Percentiles rank a stretch among this genome's conserved stretches.
Evolutionary conservation across 257 asterid species (phyloP).

Genomic region (Nicotiana noctiflora): DNA sequence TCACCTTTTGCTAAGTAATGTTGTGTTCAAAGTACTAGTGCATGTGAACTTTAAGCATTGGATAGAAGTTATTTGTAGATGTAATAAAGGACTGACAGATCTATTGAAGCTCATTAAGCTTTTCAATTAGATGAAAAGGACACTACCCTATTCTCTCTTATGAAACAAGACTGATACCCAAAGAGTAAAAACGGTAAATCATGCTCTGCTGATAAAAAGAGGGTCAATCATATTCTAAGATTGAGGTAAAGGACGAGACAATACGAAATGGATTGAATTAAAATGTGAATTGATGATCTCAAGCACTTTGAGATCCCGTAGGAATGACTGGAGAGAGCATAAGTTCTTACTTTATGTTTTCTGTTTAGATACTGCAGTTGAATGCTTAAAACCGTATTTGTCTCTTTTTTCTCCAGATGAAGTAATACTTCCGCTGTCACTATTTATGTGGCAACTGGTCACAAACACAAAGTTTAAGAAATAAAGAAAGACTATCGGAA

Average conservation of each 20-base stretch:
- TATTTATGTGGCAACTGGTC: too few relatives aligned
- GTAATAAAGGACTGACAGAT: neutral
- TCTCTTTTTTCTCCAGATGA: neutral
- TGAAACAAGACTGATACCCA: neutral
- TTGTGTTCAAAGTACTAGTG: neutral
- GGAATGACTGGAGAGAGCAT: neutral
- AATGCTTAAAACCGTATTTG: neutral
- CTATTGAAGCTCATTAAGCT: neutral
- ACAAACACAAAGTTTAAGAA: too few relatives aligned
- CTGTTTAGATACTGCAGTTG: neutral
- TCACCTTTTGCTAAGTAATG: neutral
- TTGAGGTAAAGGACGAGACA: neutral
- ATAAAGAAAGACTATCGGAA: too few relatives aligned
- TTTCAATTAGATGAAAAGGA: neutral
- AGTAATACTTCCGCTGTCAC: neutral
- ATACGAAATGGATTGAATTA: neutral
- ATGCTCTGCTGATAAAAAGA: too few relatives aligned
- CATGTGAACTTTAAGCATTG: conserved; percentile 1
- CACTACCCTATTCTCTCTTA: neutral
- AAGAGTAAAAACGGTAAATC: neutral
- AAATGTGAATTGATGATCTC: neutral
- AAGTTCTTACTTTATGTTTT: neutral
- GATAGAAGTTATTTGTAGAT: neutral
- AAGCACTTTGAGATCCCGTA: neutral
- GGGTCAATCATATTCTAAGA: neutral